Conservation (phyloP, 2,329 filamentous ascomycete species). For the Harringtonia aguacate region DNA sequence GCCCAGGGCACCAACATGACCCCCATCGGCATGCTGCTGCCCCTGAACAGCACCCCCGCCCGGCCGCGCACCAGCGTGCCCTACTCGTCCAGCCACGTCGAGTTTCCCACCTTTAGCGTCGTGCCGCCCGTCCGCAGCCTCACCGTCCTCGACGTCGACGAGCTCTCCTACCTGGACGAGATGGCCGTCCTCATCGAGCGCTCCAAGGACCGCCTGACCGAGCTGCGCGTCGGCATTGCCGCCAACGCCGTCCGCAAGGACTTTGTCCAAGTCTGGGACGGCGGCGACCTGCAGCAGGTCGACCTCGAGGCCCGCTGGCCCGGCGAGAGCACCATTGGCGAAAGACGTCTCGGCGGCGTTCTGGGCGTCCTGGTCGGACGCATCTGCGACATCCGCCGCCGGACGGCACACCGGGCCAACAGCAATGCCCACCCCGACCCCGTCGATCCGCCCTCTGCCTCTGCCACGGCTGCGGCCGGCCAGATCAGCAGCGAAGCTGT, state of each 20-base stretch:
- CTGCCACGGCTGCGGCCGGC: background rate
- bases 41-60: constrained; percentile 18
- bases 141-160: constrained; percentile 71
- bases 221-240: constrained; percentile 65
- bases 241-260: constrained; percentile 30
- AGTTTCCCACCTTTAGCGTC: constrained; percentile 71
- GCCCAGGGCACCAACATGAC: constrained; percentile 26
- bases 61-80: constrained; percentile 26
- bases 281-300: constrained; percentile 49
- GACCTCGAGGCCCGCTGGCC: constrained; percentile 48
- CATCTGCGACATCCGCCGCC: constrained; percentile 46
- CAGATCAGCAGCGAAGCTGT: too few relatives aligned
- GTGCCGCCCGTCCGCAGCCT: constrained; percentile 65
- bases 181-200: constrained; percentile 67
- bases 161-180: constrained; percentile 73
- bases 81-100: constrained; percentile 49
- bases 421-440: background rate
- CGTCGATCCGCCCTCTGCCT: background rate
- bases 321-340: constrained; percentile 46
- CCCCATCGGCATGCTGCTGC: constrained; percentile 19
- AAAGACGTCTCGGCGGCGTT: constrained; percentile 55
- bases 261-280: constrained; percentile 54
- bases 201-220: constrained; percentile 54
- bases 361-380: constrained; percentile 58
- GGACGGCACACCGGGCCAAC: background rate